Percentiles rank a stretch among this genome's conserved stretches.
These are phyloP conservation scores for Suhomyces ambrosiae DNA, from an alignment of 1,139 yeast genomes.

Conservation along the genomic window DNA sequence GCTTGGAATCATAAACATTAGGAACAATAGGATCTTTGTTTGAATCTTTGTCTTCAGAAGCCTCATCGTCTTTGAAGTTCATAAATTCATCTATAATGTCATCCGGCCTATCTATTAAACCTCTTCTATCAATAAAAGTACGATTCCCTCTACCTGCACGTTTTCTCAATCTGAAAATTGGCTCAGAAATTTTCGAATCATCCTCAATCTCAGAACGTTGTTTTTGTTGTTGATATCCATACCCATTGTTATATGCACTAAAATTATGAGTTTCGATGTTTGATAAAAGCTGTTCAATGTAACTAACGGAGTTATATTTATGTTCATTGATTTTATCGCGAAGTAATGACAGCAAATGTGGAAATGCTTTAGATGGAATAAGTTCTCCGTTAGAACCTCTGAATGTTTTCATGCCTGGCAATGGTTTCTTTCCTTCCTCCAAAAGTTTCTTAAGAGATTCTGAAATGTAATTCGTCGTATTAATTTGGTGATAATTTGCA, in stretches of 20 bases:
- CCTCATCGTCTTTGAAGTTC: conserved; percentile 30
- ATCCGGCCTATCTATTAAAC: conserved; percentile 37
- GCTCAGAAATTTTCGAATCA: conserved; percentile 47
- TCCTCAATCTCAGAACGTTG: conserved; percentile 26
- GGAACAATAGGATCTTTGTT: conserved; percentile 13
- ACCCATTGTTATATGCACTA: conserved; percentile 49
- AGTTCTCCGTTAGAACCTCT: conserved; percentile 49
- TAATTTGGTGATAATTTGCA: conserved; percentile 70
- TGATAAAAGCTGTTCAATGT: conserved; percentile 44
- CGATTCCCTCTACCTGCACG: conserved; percentile 76
- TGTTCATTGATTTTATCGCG: conserved; percentile 32
- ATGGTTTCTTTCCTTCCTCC: conserved; percentile 44
- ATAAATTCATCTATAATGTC: conserved; percentile 42
- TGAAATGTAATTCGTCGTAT: conserved; percentile 57
- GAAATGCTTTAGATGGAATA: conserved; percentile 46
- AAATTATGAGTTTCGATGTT: conserved; percentile 51
- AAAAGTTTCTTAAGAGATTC: conserved; percentile 41
- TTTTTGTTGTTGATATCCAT: conserved; percentile 29
- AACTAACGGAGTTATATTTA: conserved; percentile 31
- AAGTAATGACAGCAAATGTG: conserved; percentile 42
- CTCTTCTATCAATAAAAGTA: conserved; percentile 71
- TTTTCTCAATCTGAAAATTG: conserved; percentile 66
- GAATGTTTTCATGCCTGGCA: conserved; percentile 48
- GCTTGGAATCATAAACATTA: conserved; percentile 59
- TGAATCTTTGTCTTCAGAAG: conserved; percentile 13